Evolutionary conservation across 75 land plant genomes (phyloP).

Genomic region (Ceratopteris richardii): DNA sequence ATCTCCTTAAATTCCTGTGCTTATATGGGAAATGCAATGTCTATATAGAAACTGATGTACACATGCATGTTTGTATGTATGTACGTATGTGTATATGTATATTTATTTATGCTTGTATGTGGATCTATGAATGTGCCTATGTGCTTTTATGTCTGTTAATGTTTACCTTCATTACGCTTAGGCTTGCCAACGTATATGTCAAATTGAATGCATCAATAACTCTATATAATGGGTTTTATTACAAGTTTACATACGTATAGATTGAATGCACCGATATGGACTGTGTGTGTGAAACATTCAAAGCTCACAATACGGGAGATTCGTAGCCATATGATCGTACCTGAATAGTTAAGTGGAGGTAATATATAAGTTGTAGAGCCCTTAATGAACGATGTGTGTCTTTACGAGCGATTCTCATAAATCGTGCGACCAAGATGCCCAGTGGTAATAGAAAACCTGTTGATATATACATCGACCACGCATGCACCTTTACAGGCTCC

Average conservation of each 20-base stretch:
- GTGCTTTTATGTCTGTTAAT: background rate
- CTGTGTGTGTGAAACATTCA: too few species aligned
- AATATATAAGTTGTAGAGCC: background rate
- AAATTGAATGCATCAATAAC: too few species aligned
- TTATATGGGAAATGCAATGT: too few species aligned
- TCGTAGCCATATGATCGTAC: too few species aligned
- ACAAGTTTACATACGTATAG: too few species aligned
- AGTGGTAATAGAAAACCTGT: conserved; percentile 1
- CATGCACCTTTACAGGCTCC: conserved; percentile 3
- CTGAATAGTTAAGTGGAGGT: background rate
- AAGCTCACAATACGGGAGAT: too few species aligned
- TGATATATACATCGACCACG: conserved; percentile 3
- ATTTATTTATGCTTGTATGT: background rate
- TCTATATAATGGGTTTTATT: too few species aligned
- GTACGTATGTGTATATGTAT: background rate
- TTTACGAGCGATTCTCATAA: background rate
- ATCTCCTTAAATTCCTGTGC: too few species aligned
- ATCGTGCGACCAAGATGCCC: conserved; percentile 6
- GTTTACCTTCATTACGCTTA: background rate
- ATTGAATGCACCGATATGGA: too few species aligned
- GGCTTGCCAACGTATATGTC: too few species aligned
- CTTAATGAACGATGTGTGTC: background rate
- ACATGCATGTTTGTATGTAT: background rate
- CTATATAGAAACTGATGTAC: too few species aligned
- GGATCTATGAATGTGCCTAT: background rate